These are phyloP conservation scores for Colletotrichum lindemuthianum DNA, from an alignment of 2,329 filamentous ascomycete species.

Conservation along the genomic window DNA sequence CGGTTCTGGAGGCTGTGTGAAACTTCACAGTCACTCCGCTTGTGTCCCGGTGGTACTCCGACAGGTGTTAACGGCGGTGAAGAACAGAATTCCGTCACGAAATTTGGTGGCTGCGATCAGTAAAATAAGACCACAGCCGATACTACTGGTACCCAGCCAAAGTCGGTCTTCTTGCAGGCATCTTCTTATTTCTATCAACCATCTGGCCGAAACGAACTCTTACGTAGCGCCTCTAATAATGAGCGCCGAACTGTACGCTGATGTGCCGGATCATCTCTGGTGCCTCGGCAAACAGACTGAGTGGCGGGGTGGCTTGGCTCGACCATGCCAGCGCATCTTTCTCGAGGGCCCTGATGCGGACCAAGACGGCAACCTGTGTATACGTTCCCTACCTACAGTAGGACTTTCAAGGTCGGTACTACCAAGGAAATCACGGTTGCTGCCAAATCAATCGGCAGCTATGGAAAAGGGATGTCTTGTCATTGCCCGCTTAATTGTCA, in stretches of 20 bases:
- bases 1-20: too few relatives aligned
- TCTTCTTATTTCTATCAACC: not conserved
- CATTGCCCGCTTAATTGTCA: constrained; percentile 47
- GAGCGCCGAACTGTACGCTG: constrained; percentile 47
- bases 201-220: constrained; percentile 45
- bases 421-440: constrained; percentile 44
- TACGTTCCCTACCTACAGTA: constrained; percentile 53
- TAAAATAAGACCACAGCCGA: too few relatives aligned
- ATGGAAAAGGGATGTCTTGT: constrained; percentile 46
- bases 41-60: too few relatives aligned
- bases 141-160: too few relatives aligned
- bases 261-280: constrained; percentile 47
- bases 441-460: constrained; percentile 49
- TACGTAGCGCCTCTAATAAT: constrained; percentile 46
- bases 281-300: constrained; percentile 47
- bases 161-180: not conserved
- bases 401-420: constrained; percentile 47
- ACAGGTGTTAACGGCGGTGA: too few relatives aligned
- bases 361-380: constrained; percentile 47
- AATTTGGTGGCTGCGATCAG: too few relatives aligned
- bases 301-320: constrained; percentile 50
- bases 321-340: constrained; percentile 50
- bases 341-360: constrained; percentile 50
- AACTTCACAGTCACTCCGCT: too few relatives aligned
- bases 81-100: too few relatives aligned